Conservation (phyloP, 2,329 filamentous ascomycete species). For the Pseudopithomyces maydicus region DNA sequence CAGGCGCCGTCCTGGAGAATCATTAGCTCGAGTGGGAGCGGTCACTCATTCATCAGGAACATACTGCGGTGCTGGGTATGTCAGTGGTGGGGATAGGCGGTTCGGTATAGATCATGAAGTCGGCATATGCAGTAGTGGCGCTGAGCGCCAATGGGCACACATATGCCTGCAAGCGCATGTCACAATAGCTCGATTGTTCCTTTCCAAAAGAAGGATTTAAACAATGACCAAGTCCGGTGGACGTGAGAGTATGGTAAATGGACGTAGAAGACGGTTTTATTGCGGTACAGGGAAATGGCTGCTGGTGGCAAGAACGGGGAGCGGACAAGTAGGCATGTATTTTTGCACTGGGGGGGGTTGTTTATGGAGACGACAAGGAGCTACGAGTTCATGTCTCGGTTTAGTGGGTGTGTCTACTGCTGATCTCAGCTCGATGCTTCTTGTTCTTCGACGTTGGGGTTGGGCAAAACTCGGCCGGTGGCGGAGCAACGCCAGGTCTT, state of each 20-base stretch:
- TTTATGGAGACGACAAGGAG: no score
- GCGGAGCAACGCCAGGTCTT: not conserved
- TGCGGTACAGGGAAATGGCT: no score
- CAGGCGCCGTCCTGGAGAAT: constrained; percentile 25
- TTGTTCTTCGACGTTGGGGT: not conserved
- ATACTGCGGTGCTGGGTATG: constrained; percentile 26
- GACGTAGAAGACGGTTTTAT: no score
- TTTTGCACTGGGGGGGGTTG: no score
- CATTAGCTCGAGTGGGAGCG: not conserved
- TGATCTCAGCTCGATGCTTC: not conserved
- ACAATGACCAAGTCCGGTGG: not conserved
- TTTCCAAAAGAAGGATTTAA: not conserved
- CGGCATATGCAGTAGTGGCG: constrained; percentile 23
- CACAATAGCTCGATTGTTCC: not conserved
- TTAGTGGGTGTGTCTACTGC: not conserved
- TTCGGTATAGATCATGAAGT: constrained; percentile 40
- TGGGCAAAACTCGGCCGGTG: not conserved
- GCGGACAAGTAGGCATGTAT: no score
- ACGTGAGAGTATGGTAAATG: not conserved
- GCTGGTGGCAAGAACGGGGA: no score
- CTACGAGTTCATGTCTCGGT: not conserved
- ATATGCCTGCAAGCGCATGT: constrained; percentile 6
- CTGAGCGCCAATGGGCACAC: constrained; percentile 8
- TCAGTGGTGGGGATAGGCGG: constrained; percentile 34
- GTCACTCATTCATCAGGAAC: not conserved